Evolutionary conservation across 768 basidiomycete genomes (phyloP), one percentile per base, ranked within the genome.

Genomic region (Psilocybe tampanensis): DNA sequence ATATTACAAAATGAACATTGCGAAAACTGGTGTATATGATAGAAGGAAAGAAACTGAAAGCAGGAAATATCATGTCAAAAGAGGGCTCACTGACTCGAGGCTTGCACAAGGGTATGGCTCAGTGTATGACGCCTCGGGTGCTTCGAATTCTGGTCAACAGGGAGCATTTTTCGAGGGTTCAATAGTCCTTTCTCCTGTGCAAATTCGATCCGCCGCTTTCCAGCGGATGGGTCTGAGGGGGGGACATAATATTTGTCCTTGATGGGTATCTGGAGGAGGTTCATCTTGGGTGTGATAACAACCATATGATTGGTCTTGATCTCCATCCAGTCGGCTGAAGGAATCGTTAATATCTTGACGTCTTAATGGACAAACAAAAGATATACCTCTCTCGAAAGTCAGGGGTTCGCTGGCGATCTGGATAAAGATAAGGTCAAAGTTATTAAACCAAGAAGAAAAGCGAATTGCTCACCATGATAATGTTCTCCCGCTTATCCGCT

Each of bases 231-330:
- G 66, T 93, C 91, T 0, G 90, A 89, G 1, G 91, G 90, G 1
- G 89, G 81, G n/a, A 95, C 92, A 71, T 92, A 94, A 74, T 86
- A 96, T 70, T 94, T 88, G 78, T 98, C 95, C 44, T 92, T 76
- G 67, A 98, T 97, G 2, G 96, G 96, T 61, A 96, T 92, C 70
- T 96, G 94, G 18, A 98, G 77, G 22, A 97, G 72, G 68, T 98
- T 98, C 85, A 96, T 94, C 79, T 94, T 94, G 36, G 92, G 92
- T 0, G 96, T 98, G 63, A 98, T 90, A 47, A 97, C 87, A 21
- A 94, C 88, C 89, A 98, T 90, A 61, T 92, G 88, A 71, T 99
- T 98, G 12, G 94, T 96, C 69, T 90, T 90, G 66, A 99, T 95
- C 72, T 98, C 97, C 89, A 98, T 95, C 97, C 97, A 99, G 70